Base-by-base conservation (phyloP, 352 stramenopile species). In the Globisporangium splendens region DNA sequence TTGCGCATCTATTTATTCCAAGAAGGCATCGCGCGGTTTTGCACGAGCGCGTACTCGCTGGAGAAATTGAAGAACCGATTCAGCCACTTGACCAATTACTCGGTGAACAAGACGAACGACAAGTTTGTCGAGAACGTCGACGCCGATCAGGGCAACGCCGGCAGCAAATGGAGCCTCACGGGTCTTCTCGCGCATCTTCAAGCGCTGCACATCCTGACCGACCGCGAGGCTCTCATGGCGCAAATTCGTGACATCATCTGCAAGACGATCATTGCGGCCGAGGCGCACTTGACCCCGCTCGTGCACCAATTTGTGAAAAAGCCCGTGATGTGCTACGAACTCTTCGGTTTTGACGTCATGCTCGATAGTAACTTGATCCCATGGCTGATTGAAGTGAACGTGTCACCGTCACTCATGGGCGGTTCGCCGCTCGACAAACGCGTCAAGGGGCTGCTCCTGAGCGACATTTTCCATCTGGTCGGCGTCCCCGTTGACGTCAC, bases 1-100 rank as follows among this genome's bases (percentile, higher is more conserved):
- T 62, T 97, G 46, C 74, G 87, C 22, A 82, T 93, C 47, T 97
- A 96, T 53, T 53, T 95, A 12, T 96, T 93, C 58, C 52, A 91
- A 18, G 86, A 97, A 59, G 89, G 89, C 1, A 79, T 97, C 28
- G 77, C 79, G 13, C 74, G 88, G 14, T 96, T 96, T 56, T 93
- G 83, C 52, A 95, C 87, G 21, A 76, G 70, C 12, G 73, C 84
- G 44, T 97, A 96, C 63, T 80, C 73, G 17, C 57, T 86, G 2
- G 49, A 60, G 15, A 79, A 86, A 38, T 73, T 83, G n/a, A 79
- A 74, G 39, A 89, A 89, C 48, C 77, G 79, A 1, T 85, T 89
- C 46, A 66, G 70, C 0, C 82, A 91, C 52, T 56, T 91, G 21
- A 89, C 82, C n/a, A 91, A 91, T 53, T 91, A 89, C 69, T 75